Percentiles rank a stretch among this genome's conserved stretches.
Conservation (phyloP, 441 rosid genomes). For the Mallotus repandus region DNA sequence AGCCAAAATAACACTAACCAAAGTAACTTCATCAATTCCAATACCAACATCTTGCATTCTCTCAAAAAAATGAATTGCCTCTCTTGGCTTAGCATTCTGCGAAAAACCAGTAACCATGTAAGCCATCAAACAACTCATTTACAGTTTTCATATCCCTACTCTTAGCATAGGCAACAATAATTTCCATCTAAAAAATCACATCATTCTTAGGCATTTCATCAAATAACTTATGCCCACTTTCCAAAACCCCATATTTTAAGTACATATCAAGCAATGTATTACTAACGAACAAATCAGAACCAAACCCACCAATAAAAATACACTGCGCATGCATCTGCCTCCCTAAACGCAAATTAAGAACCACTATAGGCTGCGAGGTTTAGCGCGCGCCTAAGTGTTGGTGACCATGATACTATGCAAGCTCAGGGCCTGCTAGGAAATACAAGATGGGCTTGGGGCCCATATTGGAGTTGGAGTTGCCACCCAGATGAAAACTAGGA, state of each 20-base stretch:
- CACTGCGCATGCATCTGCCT: too few relatives aligned
- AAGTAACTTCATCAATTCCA: constrained; percentile 50
- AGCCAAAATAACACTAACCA: constrained; percentile 70
- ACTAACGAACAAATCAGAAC: too few relatives aligned
- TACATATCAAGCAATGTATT: too few relatives aligned
- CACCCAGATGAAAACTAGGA: too few relatives aligned
- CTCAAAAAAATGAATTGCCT: constrained; percentile 57
- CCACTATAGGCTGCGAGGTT: too few relatives aligned
- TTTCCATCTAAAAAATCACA: constrained; percentile 63
- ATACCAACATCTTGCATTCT: constrained; percentile 59
- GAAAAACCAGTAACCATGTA: constrained; percentile 72
- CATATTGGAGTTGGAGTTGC: too few relatives aligned
- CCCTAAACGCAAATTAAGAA: too few relatives aligned
- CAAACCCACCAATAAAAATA: too few relatives aligned
- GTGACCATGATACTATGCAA: too few relatives aligned
- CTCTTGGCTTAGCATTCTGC: constrained; percentile 70
- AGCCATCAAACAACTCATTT: constrained; percentile 42
- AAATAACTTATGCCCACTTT: constrained; percentile 53
- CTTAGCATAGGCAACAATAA: constrained; percentile 58
- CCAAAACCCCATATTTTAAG: constrained; percentile 47
- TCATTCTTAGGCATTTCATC: constrained; percentile 72
- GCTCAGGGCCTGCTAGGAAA: too few relatives aligned
- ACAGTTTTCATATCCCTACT: constrained; percentile 61
- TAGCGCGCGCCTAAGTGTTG: too few relatives aligned
- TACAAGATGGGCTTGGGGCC: too few relatives aligned